phyloP scores from a whole-genome alignment of 164 flowering plant genomes.

The Berberis vulgaris region DNA sequence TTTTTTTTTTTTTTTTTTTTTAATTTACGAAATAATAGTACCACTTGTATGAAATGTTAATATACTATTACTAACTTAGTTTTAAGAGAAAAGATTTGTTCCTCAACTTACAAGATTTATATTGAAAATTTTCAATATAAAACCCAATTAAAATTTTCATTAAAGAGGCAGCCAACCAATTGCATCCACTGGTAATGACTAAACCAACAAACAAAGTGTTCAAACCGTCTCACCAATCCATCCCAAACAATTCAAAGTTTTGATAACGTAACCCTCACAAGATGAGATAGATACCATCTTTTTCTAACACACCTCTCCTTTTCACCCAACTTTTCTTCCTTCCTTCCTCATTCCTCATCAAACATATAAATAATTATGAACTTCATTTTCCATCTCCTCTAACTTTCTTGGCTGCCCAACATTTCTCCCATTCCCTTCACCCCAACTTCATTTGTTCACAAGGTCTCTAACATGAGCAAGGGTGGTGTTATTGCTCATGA shows the following conservation, averaged over 20 bases:
- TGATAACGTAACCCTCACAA: conserved; percentile 4
- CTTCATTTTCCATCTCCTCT: neutral
- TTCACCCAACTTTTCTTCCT: conserved; percentile 3
- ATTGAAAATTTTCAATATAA: too few species aligned
- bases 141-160: too few species aligned
- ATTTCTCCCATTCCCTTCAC: neutral
- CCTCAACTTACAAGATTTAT: too few species aligned
- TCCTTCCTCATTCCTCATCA: neutral
- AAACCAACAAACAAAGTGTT: neutral
- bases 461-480: conserved; percentile 14
- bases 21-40: too few species aligned
- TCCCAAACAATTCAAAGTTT: neutral
- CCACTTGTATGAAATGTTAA: too few species aligned
- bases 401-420: neutral
- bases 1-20: too few species aligned
- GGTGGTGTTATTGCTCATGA: conserved; percentile 19
- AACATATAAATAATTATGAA: neutral
- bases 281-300: neutral
- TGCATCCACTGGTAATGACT: too few species aligned
- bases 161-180: too few species aligned
- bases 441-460: neutral
- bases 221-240: conserved; percentile 7
- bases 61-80: too few species aligned
- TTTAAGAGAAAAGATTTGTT: too few species aligned
- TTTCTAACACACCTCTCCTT: conserved; percentile 3